Evolutionary conservation across 2,329 filamentous ascomycete genomes (phyloP).

Genomic region (Fusarium subtropicale): DNA sequence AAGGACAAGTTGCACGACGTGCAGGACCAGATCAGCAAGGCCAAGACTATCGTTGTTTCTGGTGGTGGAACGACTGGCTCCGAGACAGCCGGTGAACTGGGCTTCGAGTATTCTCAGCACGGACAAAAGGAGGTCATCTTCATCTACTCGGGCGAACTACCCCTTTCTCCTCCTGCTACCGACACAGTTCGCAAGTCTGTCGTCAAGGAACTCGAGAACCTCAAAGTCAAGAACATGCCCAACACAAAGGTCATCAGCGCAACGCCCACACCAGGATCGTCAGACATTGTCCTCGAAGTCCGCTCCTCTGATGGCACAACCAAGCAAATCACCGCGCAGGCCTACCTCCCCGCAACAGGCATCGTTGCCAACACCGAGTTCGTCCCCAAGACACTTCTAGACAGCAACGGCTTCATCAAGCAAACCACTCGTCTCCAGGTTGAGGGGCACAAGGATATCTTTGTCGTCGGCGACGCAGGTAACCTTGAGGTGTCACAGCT

Average conservation of each 20-base stretch:
- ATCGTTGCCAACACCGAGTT: slow-evolving; percentile 59
- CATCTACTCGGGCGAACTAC: slow-evolving; percentile 54
- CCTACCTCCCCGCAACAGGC: slow-evolving; percentile 62
- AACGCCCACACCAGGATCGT: slow-evolving; percentile 37
- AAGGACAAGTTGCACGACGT: slow-evolving; percentile 53
- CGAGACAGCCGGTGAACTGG: slow-evolving; percentile 65
- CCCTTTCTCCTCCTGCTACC: slow-evolving; percentile 51
- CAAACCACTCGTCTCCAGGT: slow-evolving; percentile 55
- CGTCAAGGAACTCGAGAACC: slow-evolving; percentile 55
- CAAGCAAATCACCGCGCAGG: slow-evolving; percentile 55
- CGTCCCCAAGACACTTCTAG: slow-evolving; percentile 53
- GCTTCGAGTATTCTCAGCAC: slow-evolving; percentile 57
- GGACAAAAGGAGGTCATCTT: slow-evolving; percentile 61
- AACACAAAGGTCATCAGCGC: slow-evolving; percentile 53
- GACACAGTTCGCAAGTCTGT: slow-evolving; percentile 55
- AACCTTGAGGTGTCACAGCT: slow-evolving; percentile 54
- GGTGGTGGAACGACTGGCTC: slow-evolving; percentile 64
- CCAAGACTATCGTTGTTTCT: slow-evolving; percentile 62
- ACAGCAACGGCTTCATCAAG: slow-evolving; percentile 51
- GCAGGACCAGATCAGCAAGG: slow-evolving; percentile 54
- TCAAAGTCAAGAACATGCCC: slow-evolving; percentile 58
- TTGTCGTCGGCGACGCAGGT: slow-evolving; percentile 59
- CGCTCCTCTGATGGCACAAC: slow-evolving; percentile 50
- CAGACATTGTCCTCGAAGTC: slow-evolving; percentile 52
- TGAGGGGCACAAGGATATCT: slow-evolving; percentile 55